A percentile compares a stretch with the other conserved stretches of the same genome.
Evolutionary conservation across 1,139 yeast species (phyloP).

Genomic region (Yamadazyma diospyri): DNA sequence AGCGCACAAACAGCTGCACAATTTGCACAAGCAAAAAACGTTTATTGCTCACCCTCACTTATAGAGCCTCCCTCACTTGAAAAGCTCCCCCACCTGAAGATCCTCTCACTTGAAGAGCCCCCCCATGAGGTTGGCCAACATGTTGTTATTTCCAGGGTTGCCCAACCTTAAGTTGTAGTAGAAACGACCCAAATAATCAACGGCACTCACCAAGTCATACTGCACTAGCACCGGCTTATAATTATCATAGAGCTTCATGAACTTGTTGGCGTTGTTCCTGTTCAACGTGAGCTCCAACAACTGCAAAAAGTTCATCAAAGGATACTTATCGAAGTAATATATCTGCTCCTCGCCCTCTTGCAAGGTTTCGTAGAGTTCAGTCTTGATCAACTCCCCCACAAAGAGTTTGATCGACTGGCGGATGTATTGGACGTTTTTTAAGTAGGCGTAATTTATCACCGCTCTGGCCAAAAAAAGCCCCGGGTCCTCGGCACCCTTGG

Average conservation of each 20-base stretch:
- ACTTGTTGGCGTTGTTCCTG: conserved; percentile 49
- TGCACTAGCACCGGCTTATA: conserved; percentile 30
- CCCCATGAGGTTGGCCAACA: conserved; percentile 84
- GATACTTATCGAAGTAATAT: conserved; percentile 21
- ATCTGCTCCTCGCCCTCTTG: conserved; percentile 17
- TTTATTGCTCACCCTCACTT: too few species aligned
- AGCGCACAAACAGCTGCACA: too few species aligned
- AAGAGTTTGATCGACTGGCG: conserved; percentile 42
- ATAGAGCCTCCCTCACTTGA: too few species aligned
- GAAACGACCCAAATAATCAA: conserved; percentile 48
- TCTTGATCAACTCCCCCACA: conserved; percentile 22
- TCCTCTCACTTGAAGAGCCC: conserved; percentile 51
- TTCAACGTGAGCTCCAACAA: conserved; percentile 63
- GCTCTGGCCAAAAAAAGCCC: conserved; percentile 59
- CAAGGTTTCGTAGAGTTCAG: conserved; percentile 13
- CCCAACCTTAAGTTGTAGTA: conserved; percentile 43
- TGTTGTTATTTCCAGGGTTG: conserved; percentile 56
- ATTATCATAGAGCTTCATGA: conserved; percentile 49
- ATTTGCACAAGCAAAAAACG: too few species aligned
- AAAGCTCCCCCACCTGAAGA: too few species aligned
- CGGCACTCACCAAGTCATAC: conserved; percentile 34
- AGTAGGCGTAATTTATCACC: conserved; percentile 64
- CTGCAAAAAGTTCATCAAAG: conserved; percentile 65
- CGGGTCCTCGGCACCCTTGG: conserved; percentile 27
- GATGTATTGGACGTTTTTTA: conserved; percentile 60